Percentiles rank a stretch among this genome's conserved stretches.
Evolutionary conservation across 257 asterid species (phyloP).

Genomic region (Anisodus acutangulus): DNA sequence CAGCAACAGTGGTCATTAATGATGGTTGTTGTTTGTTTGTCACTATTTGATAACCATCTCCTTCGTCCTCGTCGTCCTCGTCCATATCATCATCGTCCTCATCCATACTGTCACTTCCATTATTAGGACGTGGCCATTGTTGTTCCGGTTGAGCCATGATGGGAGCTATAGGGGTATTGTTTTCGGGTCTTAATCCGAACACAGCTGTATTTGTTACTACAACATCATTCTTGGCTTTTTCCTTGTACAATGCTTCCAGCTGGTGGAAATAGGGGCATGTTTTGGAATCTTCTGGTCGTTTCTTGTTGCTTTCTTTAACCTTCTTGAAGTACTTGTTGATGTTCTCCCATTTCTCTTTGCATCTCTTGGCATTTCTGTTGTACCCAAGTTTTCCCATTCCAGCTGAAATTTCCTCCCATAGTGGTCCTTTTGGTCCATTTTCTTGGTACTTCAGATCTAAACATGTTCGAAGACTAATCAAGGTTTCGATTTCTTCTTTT

Average conservation of each 20-base stretch:
- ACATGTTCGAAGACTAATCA: slow-evolving; percentile 69
- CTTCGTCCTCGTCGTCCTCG: slow-evolving; percentile 48
- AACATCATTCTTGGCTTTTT: slow-evolving; percentile 47
- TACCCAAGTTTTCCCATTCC: slow-evolving; percentile 78
- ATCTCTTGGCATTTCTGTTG: slow-evolving; percentile 73
- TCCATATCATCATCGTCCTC: slow-evolving; percentile 39
- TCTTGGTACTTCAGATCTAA: slow-evolving; percentile 30
- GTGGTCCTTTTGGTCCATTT: slow-evolving; percentile 55
- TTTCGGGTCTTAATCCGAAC: slow-evolving; percentile 39
- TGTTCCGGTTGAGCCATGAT: slow-evolving; percentile 95
- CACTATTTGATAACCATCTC: slow-evolving; percentile 65
- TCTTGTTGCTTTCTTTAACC: slow-evolving; percentile 75
- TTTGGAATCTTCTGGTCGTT: slow-evolving; percentile 74
- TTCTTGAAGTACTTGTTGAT: slow-evolving; percentile 83
- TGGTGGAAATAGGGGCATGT: slow-evolving; percentile 89
- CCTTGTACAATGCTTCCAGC: slow-evolving; percentile 62
- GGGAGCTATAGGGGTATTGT: slow-evolving; percentile 48
- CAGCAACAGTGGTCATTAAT: slow-evolving; percentile 36
- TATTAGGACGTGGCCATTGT: slow-evolving; percentile 70
- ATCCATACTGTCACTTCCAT: slow-evolving; percentile 39
- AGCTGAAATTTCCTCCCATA: slow-evolving; percentile 82
- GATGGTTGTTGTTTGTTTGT: slow-evolving; percentile 61
- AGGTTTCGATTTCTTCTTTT: slow-evolving; percentile 71
- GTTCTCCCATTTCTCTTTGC: slow-evolving; percentile 95
- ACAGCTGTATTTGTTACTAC: slow-evolving; percentile 10